These are phyloP conservation scores for Colletotrichum chlorophyti DNA, from an alignment of 2,329 filamentous ascomycete genomes.

Conservation along the genomic window DNA sequence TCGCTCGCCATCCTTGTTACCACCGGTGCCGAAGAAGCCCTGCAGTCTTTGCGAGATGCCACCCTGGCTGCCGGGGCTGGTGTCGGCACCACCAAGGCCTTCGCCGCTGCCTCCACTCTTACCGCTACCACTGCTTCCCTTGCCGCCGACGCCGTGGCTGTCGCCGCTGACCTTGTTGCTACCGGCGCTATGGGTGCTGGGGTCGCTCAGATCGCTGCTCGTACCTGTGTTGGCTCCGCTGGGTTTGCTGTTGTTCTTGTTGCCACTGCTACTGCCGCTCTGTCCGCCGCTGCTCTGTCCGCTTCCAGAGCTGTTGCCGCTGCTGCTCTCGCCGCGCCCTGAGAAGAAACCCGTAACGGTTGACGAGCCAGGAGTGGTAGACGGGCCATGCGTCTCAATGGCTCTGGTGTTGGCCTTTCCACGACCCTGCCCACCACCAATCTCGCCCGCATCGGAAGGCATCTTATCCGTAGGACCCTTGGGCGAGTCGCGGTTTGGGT, in stretches of 20 bases:
- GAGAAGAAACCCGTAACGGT: not conserved
- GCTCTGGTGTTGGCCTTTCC: conserved; percentile 37
- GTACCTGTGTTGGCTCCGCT: no score
- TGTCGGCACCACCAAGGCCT: no score
- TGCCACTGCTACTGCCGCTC: no score
- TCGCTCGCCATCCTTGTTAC: conserved; percentile 25
- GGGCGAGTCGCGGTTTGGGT: conserved; percentile 31
- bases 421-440: conserved; percentile 39
- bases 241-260: no score
- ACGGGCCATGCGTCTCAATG: conserved; percentile 32
- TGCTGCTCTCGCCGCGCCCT: conserved; percentile 1
- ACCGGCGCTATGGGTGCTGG: no score
- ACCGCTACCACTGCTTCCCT: not conserved
- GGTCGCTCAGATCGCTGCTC: no score
- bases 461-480: conserved; percentile 38
- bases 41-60: conserved; percentile 26
- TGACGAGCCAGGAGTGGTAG: not conserved
- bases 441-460: conserved; percentile 40
- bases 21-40: conserved; percentile 35
- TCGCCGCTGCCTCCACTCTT: no score
- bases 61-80: not conserved
- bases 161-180: not conserved
- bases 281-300: no score
- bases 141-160: not conserved
- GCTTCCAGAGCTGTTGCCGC: not conserved